Evolutionary conservation across 2,329 filamentous ascomycete genomes (phyloP), one percentile per base, ranked within the genome.

Genomic region (Pestalotiopsis sp.): DNA sequence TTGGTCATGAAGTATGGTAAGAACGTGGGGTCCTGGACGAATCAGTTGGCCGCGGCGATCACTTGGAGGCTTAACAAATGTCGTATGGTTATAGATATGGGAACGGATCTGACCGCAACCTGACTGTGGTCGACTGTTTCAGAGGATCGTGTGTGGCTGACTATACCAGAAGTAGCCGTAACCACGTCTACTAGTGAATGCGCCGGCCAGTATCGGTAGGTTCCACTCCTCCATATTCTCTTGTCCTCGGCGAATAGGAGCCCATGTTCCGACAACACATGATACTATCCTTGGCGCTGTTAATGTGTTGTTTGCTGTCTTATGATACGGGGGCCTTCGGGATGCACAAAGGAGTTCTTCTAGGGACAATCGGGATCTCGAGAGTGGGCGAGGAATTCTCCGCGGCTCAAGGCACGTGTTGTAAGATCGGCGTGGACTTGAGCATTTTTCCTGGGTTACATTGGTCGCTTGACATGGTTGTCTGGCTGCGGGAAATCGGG

Each of bases 31-130:
- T 64, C 39, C n/a, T 36, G 36, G n/a, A 64, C 20, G 38, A 49
- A 31, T 23, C 38, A n/a, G 2, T 45, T 3, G 61, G 27, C n/a
- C 14, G 13, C 14, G 38, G 13, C 20, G 36, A 31, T 52, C 45
- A 52, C 14, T 52, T 52, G 45, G n/a, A 64, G 39, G 61, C 61
- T 49, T 64, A 13, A 20, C 4, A 14, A 17, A 14, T 11, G 39
- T 64, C 38, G 38, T 64, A 64, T 64, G 39, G 61, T 62, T 5
- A 14, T 20, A 62, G 59, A 62, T 62, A 62, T 27, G 59, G 59
- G 31, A 36, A 39, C 59, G 59, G 59, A 39, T 20, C 59, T 62
- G 61, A 39, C 41, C 61, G 61, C 25, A 27, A 20, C 38, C 9
- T 49, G 38, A 45, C 23, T 20, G 20, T 64, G 61, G 38, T 20